Conservation (phyloP, 2,329 filamentous ascomycete genomes). For the Aspergillus tubingensis region DNA sequence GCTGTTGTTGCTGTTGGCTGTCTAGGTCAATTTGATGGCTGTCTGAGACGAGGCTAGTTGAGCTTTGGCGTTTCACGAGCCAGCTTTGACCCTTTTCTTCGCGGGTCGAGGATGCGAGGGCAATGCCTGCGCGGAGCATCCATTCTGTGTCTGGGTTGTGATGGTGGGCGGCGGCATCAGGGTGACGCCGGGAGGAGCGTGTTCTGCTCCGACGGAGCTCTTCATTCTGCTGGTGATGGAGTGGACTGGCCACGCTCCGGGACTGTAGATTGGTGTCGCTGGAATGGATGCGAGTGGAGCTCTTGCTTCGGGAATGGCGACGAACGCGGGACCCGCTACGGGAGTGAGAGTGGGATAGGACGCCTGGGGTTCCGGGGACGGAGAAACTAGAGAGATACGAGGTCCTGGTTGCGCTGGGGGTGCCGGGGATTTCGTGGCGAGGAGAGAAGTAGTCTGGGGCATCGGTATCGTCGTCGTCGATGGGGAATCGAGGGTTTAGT, state of each 20-base stretch:
- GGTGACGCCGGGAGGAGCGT: slow-evolving; percentile 7
- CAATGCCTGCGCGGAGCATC: slow-evolving; percentile 60
- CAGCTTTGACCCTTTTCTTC: slow-evolving; percentile 66
- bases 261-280: slow-evolving; percentile 41
- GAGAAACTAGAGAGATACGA: slow-evolving; percentile 47
- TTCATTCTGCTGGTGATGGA: slow-evolving; percentile 25
- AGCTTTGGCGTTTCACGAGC: slow-evolving; percentile 58
- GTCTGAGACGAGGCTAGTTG: slow-evolving; percentile 54
- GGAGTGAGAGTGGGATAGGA: slow-evolving; percentile 46
- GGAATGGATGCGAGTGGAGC: slow-evolving; percentile 33
- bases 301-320: slow-evolving; percentile 37
- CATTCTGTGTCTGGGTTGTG: slow-evolving; percentile 53
- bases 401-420: slow-evolving; percentile 29
- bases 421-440: slow-evolving; percentile 26
- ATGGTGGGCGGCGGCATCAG: slow-evolving; percentile 13
- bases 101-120: slow-evolving; percentile 57
- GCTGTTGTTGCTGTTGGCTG: slow-evolving; percentile 10
- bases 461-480: slow-evolving; percentile 36
- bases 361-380: slow-evolving; percentile 45
- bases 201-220: background rate
- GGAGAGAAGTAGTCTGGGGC: slow-evolving; percentile 36
- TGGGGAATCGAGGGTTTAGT: slow-evolving; percentile 56
- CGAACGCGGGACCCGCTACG: slow-evolving; percentile 41
- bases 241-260: slow-evolving; percentile 28
- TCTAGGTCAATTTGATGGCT: slow-evolving; percentile 35